Conservation (phyloP, 2,329 filamentous ascomycete species). For the Tolypocladium nubicola region DNA sequence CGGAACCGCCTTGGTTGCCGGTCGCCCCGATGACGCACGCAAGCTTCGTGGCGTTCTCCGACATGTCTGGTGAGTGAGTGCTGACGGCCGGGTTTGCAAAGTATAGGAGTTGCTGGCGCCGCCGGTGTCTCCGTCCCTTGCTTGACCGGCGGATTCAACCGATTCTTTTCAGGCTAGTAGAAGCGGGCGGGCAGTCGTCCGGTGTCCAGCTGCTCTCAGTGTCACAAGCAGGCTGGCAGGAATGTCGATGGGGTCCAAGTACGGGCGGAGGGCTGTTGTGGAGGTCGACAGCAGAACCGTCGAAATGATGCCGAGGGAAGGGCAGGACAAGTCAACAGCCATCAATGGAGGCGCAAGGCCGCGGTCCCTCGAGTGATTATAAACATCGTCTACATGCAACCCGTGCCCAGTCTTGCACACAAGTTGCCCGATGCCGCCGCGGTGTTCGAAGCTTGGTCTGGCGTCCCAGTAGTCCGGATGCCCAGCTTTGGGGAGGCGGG, state of each 20-base stretch:
- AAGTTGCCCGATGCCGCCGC: background rate
- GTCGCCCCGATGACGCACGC: slow-evolving; percentile 37
- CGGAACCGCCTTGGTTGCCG: slow-evolving; percentile 40
- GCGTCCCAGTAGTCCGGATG: background rate
- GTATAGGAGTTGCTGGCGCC: background rate
- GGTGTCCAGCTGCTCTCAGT: background rate
- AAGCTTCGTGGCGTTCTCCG: slow-evolving; percentile 18
- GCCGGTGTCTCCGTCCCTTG: background rate
- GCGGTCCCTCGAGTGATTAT: background rate
- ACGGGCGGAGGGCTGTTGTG: background rate
- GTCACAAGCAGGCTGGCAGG: background rate
- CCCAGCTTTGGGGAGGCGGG: background rate
- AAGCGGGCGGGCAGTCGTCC: background rate
- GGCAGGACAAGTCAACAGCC: background rate
- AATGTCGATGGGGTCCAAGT: background rate
- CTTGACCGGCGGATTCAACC: background rate
- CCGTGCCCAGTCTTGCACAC: background rate
- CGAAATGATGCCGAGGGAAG: background rate
- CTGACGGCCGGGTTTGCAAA: background rate
- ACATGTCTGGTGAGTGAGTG: background rate
- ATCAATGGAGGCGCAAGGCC: background rate
- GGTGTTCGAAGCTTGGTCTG: background rate
- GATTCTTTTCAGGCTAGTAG: background rate
- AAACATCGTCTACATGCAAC: background rate
- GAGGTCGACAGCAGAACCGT: background rate